Base-by-base conservation (phyloP, 805 yeast species). In the Tetrapisispora taiwanensis region DNA sequence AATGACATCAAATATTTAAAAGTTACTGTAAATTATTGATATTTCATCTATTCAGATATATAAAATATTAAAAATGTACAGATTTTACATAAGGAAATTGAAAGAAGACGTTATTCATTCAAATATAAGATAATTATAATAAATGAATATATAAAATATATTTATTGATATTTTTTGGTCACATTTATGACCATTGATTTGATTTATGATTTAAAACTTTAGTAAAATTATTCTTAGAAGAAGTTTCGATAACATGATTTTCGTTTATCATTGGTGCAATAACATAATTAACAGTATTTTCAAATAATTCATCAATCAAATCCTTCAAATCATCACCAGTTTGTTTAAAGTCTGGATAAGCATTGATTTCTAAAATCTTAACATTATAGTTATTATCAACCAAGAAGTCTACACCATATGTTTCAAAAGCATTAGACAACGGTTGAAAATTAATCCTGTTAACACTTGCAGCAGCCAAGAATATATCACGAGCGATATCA, bases 321-420 rank as follows among this genome's bases (percentile, higher is more conserved):
- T 53, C 68, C 56, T 82, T 84, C 53, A 90, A 68, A 7, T 74
- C 82, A 14, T 68, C 75, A 15, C 98, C 98, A 0, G 97, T 92
- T 65, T 92, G 98, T 56, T 87, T 88, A 67, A 92, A 92, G 59
- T 92, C 98, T 1, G 98, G 98, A 58, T 82, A 92, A 14, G 97
- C 81, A 56, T 92, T 92, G 37, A 88, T 85, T 62, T 92, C 97
- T 35, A 90, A 65, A 24, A 92, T 58, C 37, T 70, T 71, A 3
- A 84, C 90, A 13, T 71, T 60, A 19, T 62, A 58, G 27, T 75
- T 67, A 2, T 63, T 66, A 52, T 78, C 80, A 15, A 92, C 84
- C 44, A 92, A 63, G 61, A 88, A 89, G 60, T 92, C 98, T 14
- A 92, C 69, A 0, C 98, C 98, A 59, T 73, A 92, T 7, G 86